Evolutionary conservation across 1,284 basidiomycete genomes (phyloP), one percentile per base, ranked within the genome.

Genomic region (Cystobasidiaceae sp.): DNA sequence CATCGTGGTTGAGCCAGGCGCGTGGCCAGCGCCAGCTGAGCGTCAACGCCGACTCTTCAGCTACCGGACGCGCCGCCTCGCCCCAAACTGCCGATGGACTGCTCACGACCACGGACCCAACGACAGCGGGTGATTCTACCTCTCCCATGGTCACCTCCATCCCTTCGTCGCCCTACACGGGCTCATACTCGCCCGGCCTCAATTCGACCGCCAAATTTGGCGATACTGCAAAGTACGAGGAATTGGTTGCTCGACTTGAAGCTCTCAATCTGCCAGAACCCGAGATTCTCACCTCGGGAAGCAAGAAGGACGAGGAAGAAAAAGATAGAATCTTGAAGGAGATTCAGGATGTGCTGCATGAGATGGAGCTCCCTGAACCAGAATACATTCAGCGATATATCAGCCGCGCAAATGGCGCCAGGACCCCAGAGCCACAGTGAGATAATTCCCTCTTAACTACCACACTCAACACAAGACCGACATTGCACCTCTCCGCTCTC

Each of bases 341-440:
- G 33, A 30, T 71, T 6, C 68, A 69, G 17, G 67, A 68, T 3
- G 71, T 72, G 11, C 68, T 75, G 46, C 64, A 73, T 33, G 67
- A 66, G 4, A 67, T 75, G 50, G 71, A 73, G 50, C 62, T 75
- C 15, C 71, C 71, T 17, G 68, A 70, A 28, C 74, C 74, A 4
- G 74, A 75, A 50, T 69, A 70, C 25, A 49, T 74, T 52, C 68
- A 69, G 30, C 60, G 72, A 33, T 74, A 73, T 30, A 73, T 69
- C 59, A 62, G 70, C 41, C 52, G 69, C 2, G 73, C 74, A 1
- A 72, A 74, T 39, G 74, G 74, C 25, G 60, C 69, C 4, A 62
- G 55, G 21, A 75, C 74, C 0, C 74, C 74, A 1, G 67, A 69
- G 21, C 74, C 74, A 32, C 57, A 63, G 73, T 75, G 27, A 57